Conservation (phyloP, 768 basidiomycete genomes). For the Macrocybe gigantea region DNA sequence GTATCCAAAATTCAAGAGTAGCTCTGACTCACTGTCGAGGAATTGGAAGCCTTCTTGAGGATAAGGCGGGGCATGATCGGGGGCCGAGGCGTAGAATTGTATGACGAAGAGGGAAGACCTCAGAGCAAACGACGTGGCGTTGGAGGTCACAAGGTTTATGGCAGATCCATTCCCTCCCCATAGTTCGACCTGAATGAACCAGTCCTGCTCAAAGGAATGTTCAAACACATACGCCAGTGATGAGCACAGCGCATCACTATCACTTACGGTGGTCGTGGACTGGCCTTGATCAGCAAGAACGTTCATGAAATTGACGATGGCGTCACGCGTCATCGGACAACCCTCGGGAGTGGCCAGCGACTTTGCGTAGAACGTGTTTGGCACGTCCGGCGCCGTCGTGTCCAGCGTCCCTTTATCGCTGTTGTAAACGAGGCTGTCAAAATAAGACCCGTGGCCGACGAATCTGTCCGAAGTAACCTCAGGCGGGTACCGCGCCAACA, state of each 20-base stretch:
- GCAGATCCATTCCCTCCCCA: constrained; percentile 23
- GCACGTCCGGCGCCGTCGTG: neutral
- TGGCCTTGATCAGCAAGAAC: neutral
- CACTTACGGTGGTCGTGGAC: neutral
- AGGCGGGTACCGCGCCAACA: neutral
- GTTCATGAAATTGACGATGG: neutral
- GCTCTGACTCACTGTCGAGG: constrained; percentile 20
- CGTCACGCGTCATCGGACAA: neutral
- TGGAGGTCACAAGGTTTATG: constrained; percentile 20
- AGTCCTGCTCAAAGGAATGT: neutral
- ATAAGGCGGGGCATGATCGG: constrained; percentile 16
- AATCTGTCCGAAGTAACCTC: constrained; percentile 12
- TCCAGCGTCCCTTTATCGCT: neutral
- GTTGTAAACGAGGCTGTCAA: neutral
- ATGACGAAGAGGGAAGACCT: constrained; percentile 26
- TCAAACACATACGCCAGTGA: neutral
- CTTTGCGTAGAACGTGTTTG: neutral
- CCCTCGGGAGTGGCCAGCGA: neutral
- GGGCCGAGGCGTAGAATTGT: constrained; percentile 25
- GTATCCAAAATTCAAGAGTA: neutral
- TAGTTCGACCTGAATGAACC: neutral
- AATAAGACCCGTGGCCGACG: neutral
- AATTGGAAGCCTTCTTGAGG: constrained; percentile 28
- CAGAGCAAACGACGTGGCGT: constrained; percentile 27
- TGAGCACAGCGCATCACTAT: neutral